These are phyloP conservation scores for Pistacia integerrima DNA, from an alignment of 345 rosid genomes.

Conservation along the genomic window DNA sequence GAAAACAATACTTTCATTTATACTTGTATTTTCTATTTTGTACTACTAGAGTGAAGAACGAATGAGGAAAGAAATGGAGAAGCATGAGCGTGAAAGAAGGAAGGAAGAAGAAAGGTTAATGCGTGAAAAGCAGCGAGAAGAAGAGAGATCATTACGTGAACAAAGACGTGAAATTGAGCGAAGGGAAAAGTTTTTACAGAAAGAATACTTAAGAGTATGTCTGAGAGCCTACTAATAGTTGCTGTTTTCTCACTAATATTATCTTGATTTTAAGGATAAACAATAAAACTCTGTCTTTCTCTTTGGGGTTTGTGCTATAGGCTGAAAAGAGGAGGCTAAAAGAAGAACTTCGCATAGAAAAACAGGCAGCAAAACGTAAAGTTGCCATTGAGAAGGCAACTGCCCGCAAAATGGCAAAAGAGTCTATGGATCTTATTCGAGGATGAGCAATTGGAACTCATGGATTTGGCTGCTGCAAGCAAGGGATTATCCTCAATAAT, in stretches of 20 bases:
- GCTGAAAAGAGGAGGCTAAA: conserved; percentile 87
- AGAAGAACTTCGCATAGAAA: conserved; percentile 90
- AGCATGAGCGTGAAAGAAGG: conserved; percentile 88
- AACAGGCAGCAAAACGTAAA: conserved; percentile 79
- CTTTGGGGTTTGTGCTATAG: conserved; percentile 38
- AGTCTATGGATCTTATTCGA: conserved; percentile 98
- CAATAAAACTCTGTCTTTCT: conserved; percentile 16
- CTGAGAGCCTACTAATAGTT: conserved; percentile 8
- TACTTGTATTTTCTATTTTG: conserved; percentile 27
- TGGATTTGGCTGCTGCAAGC: conserved; percentile 94
- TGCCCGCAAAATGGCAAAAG: conserved; percentile 96
- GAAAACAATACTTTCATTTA: conserved; percentile 3
- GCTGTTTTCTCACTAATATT: not conserved
- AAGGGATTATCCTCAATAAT: conserved; percentile 74
- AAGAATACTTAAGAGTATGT: conserved; percentile 67
- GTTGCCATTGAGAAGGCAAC: conserved; percentile 96
- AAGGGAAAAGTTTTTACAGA: conserved; percentile 89
- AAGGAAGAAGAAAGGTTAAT: conserved; percentile 94
- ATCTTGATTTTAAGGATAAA: conserved; percentile 8
- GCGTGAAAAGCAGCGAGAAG: conserved; percentile 95
- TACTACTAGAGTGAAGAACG: conserved; percentile 79
- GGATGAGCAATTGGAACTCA: conserved; percentile 98
- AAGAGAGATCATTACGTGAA: conserved; percentile 86
- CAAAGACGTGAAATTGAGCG: conserved; percentile 92
- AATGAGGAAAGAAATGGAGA: conserved; percentile 87